phyloP scores from a whole-genome alignment of 345 rosid genomes.

The Raphanus raphanistrum region DNA sequence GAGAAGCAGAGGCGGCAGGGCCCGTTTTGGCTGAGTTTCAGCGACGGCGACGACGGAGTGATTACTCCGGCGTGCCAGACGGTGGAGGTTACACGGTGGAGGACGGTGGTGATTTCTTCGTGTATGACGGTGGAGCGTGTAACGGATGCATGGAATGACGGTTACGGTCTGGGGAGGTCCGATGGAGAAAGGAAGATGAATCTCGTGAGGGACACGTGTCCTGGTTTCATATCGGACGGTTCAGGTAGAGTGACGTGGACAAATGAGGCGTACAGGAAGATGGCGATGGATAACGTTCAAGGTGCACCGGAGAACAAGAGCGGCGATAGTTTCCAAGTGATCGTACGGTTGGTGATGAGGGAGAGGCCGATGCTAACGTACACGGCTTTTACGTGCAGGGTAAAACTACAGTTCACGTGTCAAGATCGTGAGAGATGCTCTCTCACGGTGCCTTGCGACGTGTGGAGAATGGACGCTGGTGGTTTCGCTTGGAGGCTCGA shows the following conservation, averaged over 20 bases:
- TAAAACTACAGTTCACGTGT: slow-evolving; percentile 59
- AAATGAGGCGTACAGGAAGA: slow-evolving; percentile 60
- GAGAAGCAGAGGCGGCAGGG: slow-evolving; percentile 18
- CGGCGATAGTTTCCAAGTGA: slow-evolving; percentile 29
- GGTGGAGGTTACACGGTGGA: slow-evolving; percentile 29
- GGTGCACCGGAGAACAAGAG: slow-evolving; percentile 21
- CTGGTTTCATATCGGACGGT: slow-evolving; percentile 75
- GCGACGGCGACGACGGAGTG: slow-evolving; percentile 12
- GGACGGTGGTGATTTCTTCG: slow-evolving; percentile 38
- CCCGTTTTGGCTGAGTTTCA: slow-evolving; percentile 57
- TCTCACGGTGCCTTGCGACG: slow-evolving; percentile 77
- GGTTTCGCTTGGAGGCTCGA: slow-evolving; percentile 92
- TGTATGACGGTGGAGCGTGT: slow-evolving; percentile 78
- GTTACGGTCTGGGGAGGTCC: slow-evolving; percentile 51
- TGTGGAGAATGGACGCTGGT: slow-evolving; percentile 75
- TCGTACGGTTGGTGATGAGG: slow-evolving; percentile 68
- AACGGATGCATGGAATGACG: slow-evolving; percentile 65
- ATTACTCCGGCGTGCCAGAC: slow-evolving; percentile 16
- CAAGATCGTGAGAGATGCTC: slow-evolving; percentile 53
- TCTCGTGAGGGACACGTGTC: slow-evolving; percentile 72
- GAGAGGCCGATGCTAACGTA: slow-evolving; percentile 41
- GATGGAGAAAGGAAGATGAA: slow-evolving; percentile 57
- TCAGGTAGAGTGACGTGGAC: slow-evolving; percentile 72
- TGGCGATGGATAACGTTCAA: slow-evolving; percentile 49
- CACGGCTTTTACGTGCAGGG: slow-evolving; percentile 69